Evolutionary conservation across 2,329 filamentous ascomycete species (phyloP), one percentile per base, ranked within the genome.

Genomic region (Sarocladium oryzae): DNA sequence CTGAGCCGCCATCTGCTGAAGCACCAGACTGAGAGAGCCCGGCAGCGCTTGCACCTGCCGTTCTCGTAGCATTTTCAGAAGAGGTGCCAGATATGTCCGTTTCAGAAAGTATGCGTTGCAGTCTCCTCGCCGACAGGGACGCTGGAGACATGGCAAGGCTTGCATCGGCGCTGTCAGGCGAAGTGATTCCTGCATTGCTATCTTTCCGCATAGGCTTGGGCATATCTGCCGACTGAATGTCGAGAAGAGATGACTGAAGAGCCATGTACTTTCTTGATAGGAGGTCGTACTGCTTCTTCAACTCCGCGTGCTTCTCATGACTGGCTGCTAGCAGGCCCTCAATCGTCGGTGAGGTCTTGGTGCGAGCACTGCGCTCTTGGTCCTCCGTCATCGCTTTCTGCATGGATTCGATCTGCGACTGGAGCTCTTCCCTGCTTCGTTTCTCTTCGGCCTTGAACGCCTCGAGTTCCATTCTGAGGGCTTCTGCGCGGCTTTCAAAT

Each of bases 401-500:
- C 8, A 82, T 68, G 16, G 63, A 64, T n/a, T 61, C 61, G 13
- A 81, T 69, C 54, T 81, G 76, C 4, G 66, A 65, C 52, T 77
- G 63, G 53, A 77, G 78, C n/a, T 70, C 60, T 30, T 62, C 64
- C 54, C 64, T 70, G 24, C 66, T 68, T 48, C 69, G 67, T 49
- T 69, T 64, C 2, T 78, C 60, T 45, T 81, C 77, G n/a, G 60
- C 58, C 40, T 78, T 73, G 18, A 69, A 68, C 5, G 73, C 76
- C 37, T 63, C 67, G 54, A 90, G 67, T 56, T 82, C 76, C 69
- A 83, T 70, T 43, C 75, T 73, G 20, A 86, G 69, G 51, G 77
- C 70, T 56, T 84, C 76, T 6, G 83, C 74, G 49, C 80, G 76
- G 51, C 74, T 78, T 33, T 82, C 74, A 11, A 84, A 74, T 26